Evolutionary conservation across 192 early-diverging fungal species (phyloP).

Genomic region (Linnemannia elongata): DNA sequence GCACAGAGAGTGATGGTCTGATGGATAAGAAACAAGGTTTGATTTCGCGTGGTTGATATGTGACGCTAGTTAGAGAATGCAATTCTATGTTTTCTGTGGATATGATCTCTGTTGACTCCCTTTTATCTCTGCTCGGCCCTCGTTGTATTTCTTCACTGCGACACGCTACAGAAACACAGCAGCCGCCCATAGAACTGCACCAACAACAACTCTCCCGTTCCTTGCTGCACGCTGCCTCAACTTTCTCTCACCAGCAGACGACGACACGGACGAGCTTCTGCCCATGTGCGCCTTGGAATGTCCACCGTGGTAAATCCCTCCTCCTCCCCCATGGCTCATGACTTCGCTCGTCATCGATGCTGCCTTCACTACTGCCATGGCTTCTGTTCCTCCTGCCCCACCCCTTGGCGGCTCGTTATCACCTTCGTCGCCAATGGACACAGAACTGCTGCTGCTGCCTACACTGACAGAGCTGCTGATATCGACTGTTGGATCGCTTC

Average conservation of each 20-base stretch:
- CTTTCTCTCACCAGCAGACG: neutral
- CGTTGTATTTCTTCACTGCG: no score
- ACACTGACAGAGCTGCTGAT: neutral
- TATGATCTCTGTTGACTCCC: no score
- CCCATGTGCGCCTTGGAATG: neutral
- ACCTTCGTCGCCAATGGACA: neutral
- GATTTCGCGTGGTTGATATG: neutral
- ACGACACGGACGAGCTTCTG: neutral
- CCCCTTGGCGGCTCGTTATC: conserved; percentile 4
- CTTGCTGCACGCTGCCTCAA: neutral
- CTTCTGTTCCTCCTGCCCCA: conserved; percentile 28
- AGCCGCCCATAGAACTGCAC: neutral
- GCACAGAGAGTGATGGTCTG: neutral
- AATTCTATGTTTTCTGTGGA: no score
- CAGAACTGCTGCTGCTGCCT: neutral
- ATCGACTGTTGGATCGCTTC: neutral
- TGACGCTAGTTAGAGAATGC: neutral
- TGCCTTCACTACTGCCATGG: conserved; percentile 30
- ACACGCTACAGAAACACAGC: neutral
- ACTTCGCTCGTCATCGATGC: neutral
- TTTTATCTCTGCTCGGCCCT: neutral
- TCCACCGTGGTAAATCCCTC: conserved; percentile 5
- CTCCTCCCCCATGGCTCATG: neutral
- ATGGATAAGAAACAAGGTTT: neutral
- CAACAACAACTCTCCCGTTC: neutral